Conservation (phyloP, 495 filamentous ascomycete genomes). For the Barbatosphaeria neglecta region DNA sequence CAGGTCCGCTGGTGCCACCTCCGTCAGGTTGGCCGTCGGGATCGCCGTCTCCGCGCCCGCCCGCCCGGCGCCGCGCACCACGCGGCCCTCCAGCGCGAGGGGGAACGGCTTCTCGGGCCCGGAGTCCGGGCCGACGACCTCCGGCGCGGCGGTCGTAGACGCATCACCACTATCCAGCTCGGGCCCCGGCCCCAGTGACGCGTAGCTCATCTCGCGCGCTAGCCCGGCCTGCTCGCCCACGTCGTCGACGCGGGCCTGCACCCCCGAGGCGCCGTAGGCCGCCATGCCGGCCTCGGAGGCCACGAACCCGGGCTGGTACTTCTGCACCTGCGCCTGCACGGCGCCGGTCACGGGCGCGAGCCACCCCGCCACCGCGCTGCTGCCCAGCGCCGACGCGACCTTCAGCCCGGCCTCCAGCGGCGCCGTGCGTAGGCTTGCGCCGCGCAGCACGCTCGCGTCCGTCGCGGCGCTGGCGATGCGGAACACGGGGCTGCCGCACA, state of each 20-base stretch:
- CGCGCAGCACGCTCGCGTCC: constrained; percentile 46
- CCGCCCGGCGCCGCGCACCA: constrained; percentile 21
- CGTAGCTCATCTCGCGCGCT: constrained; percentile 12
- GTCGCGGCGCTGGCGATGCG: constrained; percentile 49
- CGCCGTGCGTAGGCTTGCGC: constrained; percentile 51
- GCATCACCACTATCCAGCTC: no score
- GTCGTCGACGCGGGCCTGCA: constrained; percentile 20
- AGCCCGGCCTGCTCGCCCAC: constrained; percentile 11
- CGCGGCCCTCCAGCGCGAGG: constrained; percentile 37
- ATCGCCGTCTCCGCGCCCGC: constrained; percentile 15
- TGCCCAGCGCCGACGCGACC: constrained; percentile 41
- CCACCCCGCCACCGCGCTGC: constrained; percentile 31
- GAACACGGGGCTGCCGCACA: constrained; percentile 54
- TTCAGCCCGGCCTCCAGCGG: constrained; percentile 54
- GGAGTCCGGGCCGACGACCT: constrained; percentile 23
- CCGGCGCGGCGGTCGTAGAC: constrained; percentile 5
- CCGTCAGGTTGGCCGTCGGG: constrained; percentile 29
- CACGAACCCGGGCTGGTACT: constrained; percentile 32
- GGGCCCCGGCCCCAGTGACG: constrained; percentile 10
- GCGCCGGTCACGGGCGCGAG: constrained; percentile 34
- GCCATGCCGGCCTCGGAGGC: constrained; percentile 27
- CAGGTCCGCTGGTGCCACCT: constrained; percentile 32
- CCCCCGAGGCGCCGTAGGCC: constrained; percentile 27
- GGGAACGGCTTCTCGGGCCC: constrained; percentile 50
- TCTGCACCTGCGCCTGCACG: constrained; percentile 25